phyloP scores from a whole-genome alignment of 2,329 filamentous ascomycete species.

The Saccharata proteae region DNA sequence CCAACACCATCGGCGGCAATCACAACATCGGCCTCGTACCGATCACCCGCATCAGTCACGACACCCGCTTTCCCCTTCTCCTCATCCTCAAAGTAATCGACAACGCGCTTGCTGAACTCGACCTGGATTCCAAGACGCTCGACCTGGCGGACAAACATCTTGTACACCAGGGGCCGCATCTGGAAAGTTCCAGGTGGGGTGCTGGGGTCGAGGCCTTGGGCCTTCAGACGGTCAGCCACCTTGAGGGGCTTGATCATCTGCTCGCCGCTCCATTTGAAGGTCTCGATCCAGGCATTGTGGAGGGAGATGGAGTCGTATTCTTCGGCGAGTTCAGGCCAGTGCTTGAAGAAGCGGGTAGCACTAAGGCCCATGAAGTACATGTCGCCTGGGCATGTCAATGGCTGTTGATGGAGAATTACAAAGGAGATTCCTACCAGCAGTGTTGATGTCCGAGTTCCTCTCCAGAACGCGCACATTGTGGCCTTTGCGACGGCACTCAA shows the following conservation, averaged over 20 bases:
- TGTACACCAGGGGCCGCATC: constrained; percentile 44
- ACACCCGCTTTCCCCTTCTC: constrained; percentile 23
- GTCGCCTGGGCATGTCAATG: constrained; percentile 30
- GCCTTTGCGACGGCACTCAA: constrained; percentile 28
- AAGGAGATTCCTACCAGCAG: constrained; percentile 33
- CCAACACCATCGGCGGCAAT: constrained; percentile 31
- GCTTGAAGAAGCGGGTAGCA: constrained; percentile 42
- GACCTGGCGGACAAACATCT: constrained; percentile 41
- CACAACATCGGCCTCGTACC: constrained; percentile 30
- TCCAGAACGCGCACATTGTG: constrained; percentile 28
- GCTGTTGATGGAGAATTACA: no score
- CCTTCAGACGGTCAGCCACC: constrained; percentile 38
- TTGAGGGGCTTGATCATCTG: constrained; percentile 36
- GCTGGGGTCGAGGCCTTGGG: constrained; percentile 31
- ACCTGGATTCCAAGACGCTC: constrained; percentile 32
- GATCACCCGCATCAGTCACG: constrained; percentile 26
- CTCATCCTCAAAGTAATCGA: constrained; percentile 34
- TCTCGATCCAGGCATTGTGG: constrained; percentile 44
- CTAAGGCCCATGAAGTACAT: constrained; percentile 50
- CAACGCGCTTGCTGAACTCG: constrained; percentile 29
- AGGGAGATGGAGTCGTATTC: constrained; percentile 42
- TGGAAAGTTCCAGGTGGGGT: constrained; percentile 44
- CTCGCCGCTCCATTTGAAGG: constrained; percentile 42
- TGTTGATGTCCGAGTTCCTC: constrained; percentile 39
- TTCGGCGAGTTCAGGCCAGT: constrained; percentile 41